Conservation (phyloP, 2,329 filamentous ascomycete species). For the Fusarium heterosporum region DNA sequence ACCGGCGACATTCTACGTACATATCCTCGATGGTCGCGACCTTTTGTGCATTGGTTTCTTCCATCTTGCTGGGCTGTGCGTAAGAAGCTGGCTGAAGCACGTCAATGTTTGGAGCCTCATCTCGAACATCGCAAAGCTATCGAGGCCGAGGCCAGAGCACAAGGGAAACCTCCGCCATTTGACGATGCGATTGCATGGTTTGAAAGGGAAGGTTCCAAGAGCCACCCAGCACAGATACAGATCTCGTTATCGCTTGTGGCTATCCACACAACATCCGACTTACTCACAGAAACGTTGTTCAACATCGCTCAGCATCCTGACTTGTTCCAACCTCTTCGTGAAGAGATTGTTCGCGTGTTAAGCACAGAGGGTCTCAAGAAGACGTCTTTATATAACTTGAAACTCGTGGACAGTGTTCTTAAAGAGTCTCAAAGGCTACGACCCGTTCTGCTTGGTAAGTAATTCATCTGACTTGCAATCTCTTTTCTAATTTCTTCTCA, state of each 20-base stretch:
- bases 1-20: slow-evolving; percentile 49
- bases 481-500: not conserved
- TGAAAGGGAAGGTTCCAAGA: slow-evolving; percentile 56
- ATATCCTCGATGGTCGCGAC: slow-evolving; percentile 58
- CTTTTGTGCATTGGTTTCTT: slow-evolving; percentile 59
- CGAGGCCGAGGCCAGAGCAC: slow-evolving; percentile 12
- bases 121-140: slow-evolving; percentile 48
- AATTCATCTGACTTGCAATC: not conserved
- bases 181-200: slow-evolving; percentile 66
- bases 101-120: not conserved
- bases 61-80: slow-evolving; percentile 48
- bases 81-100: slow-evolving; percentile 44
- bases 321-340: slow-evolving; percentile 54
- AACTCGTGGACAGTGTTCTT: slow-evolving; percentile 62
- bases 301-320: slow-evolving; percentile 55
- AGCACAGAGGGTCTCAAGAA: slow-evolving; percentile 56
- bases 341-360: slow-evolving; percentile 52
- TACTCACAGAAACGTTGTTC: slow-evolving; percentile 31
- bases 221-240: slow-evolving; percentile 31
- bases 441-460: slow-evolving; percentile 52
- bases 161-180: not conserved
- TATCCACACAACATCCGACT: slow-evolving; percentile 64
- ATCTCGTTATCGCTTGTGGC: slow-evolving; percentile 57
- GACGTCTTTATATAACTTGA: slow-evolving; percentile 55
- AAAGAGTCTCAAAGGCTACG: slow-evolving; percentile 63